These are phyloP conservation scores for Syzygium malaccense DNA, from an alignment of 441 rosid species.

Conservation along the genomic window DNA sequence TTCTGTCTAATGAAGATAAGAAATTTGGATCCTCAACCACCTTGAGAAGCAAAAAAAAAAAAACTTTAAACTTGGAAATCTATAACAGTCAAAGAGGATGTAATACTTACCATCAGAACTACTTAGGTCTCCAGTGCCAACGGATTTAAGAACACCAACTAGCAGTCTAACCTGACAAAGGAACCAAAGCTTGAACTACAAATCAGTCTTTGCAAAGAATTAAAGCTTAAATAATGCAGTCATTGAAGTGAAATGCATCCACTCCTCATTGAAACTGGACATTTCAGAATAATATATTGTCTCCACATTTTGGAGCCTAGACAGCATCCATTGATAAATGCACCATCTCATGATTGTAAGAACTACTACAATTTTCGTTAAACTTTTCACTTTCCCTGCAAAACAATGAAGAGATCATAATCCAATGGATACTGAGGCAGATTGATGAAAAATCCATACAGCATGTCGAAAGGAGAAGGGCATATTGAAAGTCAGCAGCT, in stretches of 20 bases:
- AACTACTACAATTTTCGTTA: not conserved
- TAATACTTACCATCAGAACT: slow-evolving; percentile 49
- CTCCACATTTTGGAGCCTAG: not conserved
- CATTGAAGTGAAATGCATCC: not conserved
- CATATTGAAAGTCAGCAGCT: not conserved
- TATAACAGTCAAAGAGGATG: not conserved
- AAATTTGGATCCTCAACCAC: not conserved
- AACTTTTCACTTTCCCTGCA: not conserved
- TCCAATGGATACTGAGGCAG: not conserved
- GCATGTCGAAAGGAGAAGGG: not conserved
- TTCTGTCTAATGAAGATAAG: not conserved
- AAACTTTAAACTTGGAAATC: not conserved
- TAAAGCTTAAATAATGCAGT: not conserved
- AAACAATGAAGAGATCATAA: not conserved
- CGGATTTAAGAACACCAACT: slow-evolving; percentile 81
- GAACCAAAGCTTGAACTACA: not conserved
- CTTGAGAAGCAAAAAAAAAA: not conserved
- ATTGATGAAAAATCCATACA: not conserved
- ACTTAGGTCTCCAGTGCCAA: slow-evolving; percentile 69
- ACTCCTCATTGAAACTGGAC: not conserved
- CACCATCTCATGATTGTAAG: not conserved
- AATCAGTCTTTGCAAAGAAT: not conserved
- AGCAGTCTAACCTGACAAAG: slow-evolving; percentile 71
- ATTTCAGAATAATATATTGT: not conserved
- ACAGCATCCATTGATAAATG: not conserved